Evolutionary conservation across 2,329 filamentous ascomycete species (phyloP).

Genomic region (Podosphaera xanthii): DNA sequence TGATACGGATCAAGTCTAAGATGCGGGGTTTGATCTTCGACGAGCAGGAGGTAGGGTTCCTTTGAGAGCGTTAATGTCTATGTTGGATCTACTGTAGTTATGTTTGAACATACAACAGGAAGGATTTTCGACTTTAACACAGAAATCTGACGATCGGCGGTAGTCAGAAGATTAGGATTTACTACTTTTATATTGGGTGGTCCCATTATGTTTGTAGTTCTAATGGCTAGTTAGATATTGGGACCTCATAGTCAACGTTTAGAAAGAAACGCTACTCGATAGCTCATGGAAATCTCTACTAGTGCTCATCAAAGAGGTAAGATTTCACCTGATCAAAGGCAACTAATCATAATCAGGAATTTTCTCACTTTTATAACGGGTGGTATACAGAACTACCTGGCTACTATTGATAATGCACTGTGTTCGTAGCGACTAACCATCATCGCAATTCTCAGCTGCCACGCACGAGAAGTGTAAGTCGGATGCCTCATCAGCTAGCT

Average conservation of each 20-base stretch:
- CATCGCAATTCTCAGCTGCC: neutral
- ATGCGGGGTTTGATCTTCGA: conserved; percentile 9
- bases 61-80: conserved; percentile 5
- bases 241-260: neutral
- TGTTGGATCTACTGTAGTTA: neutral
- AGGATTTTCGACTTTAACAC: conserved; percentile 9
- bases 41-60: conserved; percentile 13
- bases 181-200: conserved; percentile 2
- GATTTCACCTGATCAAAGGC: neutral
- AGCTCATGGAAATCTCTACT: neutral
- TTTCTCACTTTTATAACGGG: neutral
- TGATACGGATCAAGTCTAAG: conserved; percentile 10
- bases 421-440: too few species aligned
- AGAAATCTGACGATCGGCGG: conserved; percentile 10
- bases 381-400: neutral
- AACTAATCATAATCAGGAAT: neutral
- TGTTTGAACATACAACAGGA: conserved; percentile 8
- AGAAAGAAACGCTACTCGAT: neutral
- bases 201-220: conserved; percentile 1
- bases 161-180: conserved; percentile 4
- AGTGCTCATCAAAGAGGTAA: neutral
- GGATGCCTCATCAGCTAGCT: neutral
- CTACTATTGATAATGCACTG: neutral
- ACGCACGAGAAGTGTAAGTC: conserved; percentile 1
- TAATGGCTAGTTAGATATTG: neutral